phyloP scores from a whole-genome alignment of 2,329 filamentous ascomycete genomes.

The Fusarium pininemorale region DNA sequence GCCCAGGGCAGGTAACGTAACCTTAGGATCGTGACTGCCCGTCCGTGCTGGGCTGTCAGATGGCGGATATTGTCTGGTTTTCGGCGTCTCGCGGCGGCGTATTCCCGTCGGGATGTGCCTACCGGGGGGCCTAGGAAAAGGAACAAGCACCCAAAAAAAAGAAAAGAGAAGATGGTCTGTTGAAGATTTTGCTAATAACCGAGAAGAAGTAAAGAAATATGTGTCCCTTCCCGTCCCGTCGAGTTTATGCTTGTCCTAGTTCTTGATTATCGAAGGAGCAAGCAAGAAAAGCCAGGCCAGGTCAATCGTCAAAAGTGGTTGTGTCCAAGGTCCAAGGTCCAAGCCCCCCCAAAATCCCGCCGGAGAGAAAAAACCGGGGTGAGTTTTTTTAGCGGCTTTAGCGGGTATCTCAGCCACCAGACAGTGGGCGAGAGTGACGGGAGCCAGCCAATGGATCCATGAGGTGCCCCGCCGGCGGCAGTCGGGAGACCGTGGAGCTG shows the following conservation, averaged over 20 bases:
- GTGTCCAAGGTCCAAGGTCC: conserved; percentile 10
- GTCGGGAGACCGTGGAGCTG: conserved; percentile 4
- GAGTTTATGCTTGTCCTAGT: not conserved
- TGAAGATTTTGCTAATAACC: not conserved
- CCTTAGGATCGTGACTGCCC: not conserved
- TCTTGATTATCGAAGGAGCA: not conserved
- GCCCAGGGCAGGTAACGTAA: not conserved
- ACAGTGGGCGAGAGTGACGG: conserved; percentile 3
- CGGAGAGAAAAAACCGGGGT: conserved; percentile 12
- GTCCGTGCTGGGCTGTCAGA: not conserved
- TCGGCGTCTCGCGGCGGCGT: conserved; percentile 9
- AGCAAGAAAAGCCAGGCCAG: not conserved
- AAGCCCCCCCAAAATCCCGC: not conserved
- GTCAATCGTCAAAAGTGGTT: conserved; percentile 16
- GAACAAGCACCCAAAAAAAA: not conserved
- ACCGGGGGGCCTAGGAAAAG: not conserved
- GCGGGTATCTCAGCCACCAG: conserved; percentile 32
- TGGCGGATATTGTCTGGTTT: conserved; percentile 2
- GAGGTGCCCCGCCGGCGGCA: conserved; percentile 12
- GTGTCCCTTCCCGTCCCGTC: not conserved
- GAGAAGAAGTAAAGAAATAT: conserved; percentile 1
- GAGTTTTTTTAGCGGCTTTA: conserved; percentile 25
- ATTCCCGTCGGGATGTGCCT: conserved; percentile 1
- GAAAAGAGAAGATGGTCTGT: not conserved
- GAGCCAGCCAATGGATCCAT: not conserved